Base-by-base conservation (phyloP, 108 stramenopile species). In the Nannochloropsis gaditana region DNA sequence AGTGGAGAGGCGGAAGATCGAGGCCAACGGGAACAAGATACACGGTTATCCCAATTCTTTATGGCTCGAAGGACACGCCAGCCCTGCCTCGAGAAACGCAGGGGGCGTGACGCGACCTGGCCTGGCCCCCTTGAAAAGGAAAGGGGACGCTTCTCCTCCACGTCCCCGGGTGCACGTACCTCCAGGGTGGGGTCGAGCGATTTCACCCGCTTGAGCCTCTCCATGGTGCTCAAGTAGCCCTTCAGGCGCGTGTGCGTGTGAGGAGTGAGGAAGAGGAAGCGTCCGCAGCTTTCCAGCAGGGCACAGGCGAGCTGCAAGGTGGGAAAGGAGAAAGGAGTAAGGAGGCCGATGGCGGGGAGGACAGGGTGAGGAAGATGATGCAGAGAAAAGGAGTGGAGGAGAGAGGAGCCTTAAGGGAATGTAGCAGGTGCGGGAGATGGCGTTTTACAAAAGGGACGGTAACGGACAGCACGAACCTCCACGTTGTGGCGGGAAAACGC, bases 271-370 rank as follows among this genome's bases (percentile, higher is more conserved):
- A 93, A 93, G 45, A 98, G 87, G 84, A 95, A 98, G 21, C 19
- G 50, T n/a, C 97, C 97, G 84, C 95, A 95, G 41, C 92, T 91
- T 90, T 98, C 97, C 83, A 98, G 82, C 9, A 98, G 80, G 47
- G 92, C 92, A 21, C 21, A 80, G 9, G 80, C 80, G 21, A 31
- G n/a, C 80, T 19, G 80, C 50, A 80, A 21, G 80, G 80, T 19
- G 80, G 21, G 80, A 80, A 31, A 21, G 80, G 21, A 9, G 80
- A 80, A 9, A 21, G 80, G 21, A 21, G 80, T 11, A 21, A 21
- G 1, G 21, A 80, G 80, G 80, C 9, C 9, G 80, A 21, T 11
- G 80, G 21, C 9, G 80, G 80, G 80, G 21, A 21, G 80, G 21
- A 19, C n/a, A 80, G 21, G 21, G 80, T 21, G 80, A 31, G 9